phyloP scores from a whole-genome alignment of 257 asterid genomes.

The Gentiana straminea region DNA sequence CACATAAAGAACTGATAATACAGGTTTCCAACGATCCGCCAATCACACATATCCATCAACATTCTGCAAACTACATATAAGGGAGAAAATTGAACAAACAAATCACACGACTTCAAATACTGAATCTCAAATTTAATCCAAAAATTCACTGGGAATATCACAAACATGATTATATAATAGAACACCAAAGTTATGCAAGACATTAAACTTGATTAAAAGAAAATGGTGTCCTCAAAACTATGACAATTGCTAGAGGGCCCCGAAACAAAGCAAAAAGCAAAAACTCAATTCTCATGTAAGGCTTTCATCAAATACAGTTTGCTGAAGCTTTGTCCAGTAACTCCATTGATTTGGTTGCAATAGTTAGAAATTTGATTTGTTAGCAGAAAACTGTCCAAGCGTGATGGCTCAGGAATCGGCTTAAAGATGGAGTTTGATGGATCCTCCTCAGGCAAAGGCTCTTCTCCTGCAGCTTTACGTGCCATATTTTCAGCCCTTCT shows the following conservation, averaged over 20 bases:
- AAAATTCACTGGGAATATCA: too few species aligned
- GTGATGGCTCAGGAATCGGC: slow-evolving; percentile 89
- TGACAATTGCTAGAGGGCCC: not conserved
- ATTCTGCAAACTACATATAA: too few species aligned
- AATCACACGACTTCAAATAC: too few species aligned
- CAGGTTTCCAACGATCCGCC: too few species aligned
- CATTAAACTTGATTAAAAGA: too few species aligned
- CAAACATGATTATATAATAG: too few species aligned
- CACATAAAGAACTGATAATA: too few species aligned
- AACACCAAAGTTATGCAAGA: too few species aligned
- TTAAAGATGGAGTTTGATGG: slow-evolving; percentile 79
- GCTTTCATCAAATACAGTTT: slow-evolving; percentile 82
- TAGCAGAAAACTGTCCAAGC: slow-evolving; percentile 83
- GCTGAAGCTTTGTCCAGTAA: slow-evolving; percentile 92
- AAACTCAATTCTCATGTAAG: slow-evolving; percentile 52
- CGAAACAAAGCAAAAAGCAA: not conserved
- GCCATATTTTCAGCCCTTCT: slow-evolving; percentile 80
- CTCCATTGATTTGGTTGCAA: slow-evolving; percentile 96
- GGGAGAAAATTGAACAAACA: too few species aligned
- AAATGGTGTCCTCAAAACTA: not conserved
- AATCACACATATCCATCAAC: too few species aligned
- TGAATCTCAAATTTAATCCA: too few species aligned
- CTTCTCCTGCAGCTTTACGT: slow-evolving; percentile 87
- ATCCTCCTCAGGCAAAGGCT: slow-evolving; percentile 94
- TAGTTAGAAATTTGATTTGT: slow-evolving; percentile 86